Evolutionary conservation across 768 basidiomycete genomes (phyloP), one percentile per base, ranked within the genome.

Genomic region (Ephemerocybe angulata): DNA sequence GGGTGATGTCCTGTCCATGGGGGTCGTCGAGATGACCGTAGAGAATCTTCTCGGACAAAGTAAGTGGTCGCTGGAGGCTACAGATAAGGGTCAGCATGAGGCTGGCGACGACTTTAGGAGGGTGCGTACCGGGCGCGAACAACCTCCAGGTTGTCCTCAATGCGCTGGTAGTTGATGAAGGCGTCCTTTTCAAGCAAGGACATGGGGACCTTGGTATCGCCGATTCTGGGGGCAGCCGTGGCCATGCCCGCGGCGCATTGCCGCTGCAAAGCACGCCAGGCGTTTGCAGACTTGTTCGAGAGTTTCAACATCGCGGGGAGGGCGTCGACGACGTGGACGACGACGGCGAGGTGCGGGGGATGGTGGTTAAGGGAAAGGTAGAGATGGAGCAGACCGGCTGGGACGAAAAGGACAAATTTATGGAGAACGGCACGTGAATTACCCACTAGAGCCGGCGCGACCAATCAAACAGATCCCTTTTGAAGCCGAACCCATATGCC

Each of bases 21-120:
- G 96, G 86, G 73, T 98, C 90, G 73, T 98, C 96, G 63, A 98
- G 82, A 77, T 99, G 97, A 54, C 97, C 97, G 71, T 99, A 99
- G 37, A 98, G 78, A 66, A 97, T 88, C 84, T 98, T 97, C 74
- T 98, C 95, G 56, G 95, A 94, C 63, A 96, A 74, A 15, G 95
- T 97, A 71, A 97, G 74, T 40, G 94, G 94, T 31, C 93, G 90
- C 64, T 87, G 83, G 63, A 97, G 77, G 69, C 94, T 96, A 55
- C 11, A 13, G 27, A 56, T 25, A 35, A 52, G 49, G 65, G 58
- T 31, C 50, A 51, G 35, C 6, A 17, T 19, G 21, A 55, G 15
- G 42, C 37, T n/a, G 37, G 41, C 21, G 15, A n/a, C 10, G 13
- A 29, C 27, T 19, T 17, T 49, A 42, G 44, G 13, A 31, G 52